Conservation (phyloP, 768 basidiomycete genomes). For the Hericium coralloides region DNA sequence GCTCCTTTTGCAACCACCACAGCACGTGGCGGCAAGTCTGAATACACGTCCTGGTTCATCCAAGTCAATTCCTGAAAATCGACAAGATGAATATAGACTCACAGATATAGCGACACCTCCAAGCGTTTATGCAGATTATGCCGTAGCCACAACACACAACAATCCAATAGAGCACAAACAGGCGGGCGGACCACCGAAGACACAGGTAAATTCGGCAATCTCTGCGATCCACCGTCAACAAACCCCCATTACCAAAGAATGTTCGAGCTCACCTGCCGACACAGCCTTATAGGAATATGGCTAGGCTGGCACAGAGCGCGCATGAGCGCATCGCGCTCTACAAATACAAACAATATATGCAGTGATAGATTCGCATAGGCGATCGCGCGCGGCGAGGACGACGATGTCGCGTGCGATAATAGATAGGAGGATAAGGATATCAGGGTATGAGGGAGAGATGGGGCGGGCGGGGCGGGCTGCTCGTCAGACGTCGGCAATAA, state of each 20-base stretch:
- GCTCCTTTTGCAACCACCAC: conserved; percentile 47
- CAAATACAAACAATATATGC: conserved; percentile 41
- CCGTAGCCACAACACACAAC: conserved; percentile 58
- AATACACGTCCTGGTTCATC: conserved; percentile 38
- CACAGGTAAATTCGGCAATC: conserved; percentile 41
- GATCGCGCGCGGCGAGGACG: conserved; percentile 45
- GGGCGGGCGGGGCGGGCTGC: conserved; percentile 15
- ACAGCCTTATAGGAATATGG: conserved; percentile 39
- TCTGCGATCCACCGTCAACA: conserved; percentile 23
- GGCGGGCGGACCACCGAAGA: conserved; percentile 32
- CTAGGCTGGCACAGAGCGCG: conserved; percentile 34
- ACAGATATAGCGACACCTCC: conserved; percentile 51
- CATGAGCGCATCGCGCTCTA: conserved; percentile 42
- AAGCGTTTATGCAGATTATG: conserved; percentile 61
- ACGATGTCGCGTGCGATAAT: conserved; percentile 57
- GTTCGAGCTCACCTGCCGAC: conserved; percentile 44
- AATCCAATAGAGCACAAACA: conserved; percentile 55
- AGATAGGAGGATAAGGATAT: conserved; percentile 57
- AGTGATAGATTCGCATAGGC: conserved; percentile 55
- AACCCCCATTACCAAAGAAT: background rate
- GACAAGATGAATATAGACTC: conserved; percentile 14
- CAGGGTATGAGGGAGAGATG: conserved; percentile 37
- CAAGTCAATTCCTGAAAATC: background rate
- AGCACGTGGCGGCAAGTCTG: conserved; percentile 45
- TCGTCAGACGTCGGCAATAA: conserved; percentile 19